Percentiles rank a stretch among this genome's conserved stretches.
Conservation (phyloP, 768 basidiomycete genomes). For the Amyloporia xantha region DNA sequence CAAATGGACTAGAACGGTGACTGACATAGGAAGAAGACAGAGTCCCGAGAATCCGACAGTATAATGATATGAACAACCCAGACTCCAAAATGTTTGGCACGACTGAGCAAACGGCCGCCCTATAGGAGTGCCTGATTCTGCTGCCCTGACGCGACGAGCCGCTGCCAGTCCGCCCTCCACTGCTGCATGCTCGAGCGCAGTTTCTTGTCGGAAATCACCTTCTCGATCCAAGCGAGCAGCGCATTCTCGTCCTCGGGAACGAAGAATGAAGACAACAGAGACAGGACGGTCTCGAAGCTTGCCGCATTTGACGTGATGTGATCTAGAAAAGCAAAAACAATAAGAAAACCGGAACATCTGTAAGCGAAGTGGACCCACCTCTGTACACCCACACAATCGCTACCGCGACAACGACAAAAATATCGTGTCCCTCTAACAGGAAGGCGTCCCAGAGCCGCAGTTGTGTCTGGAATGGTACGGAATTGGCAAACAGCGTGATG, state of each 20-base stretch:
- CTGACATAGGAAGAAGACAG: constrained; percentile 1
- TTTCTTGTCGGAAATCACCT: constrained; percentile 52
- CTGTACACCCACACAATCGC: constrained; percentile 89
- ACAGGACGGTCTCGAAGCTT: constrained; percentile 86
- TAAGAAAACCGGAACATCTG: no score
- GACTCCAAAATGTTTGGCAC: background rate
- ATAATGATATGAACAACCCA: background rate
- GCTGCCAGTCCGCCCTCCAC: constrained; percentile 82
- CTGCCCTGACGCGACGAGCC: constrained; percentile 57
- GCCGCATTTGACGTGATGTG: constrained; percentile 76
- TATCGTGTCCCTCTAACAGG: constrained; percentile 82
- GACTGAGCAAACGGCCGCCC: background rate
- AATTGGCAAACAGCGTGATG: constrained; percentile 94
- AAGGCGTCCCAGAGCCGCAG: constrained; percentile 93
- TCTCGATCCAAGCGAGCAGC: constrained; percentile 75
- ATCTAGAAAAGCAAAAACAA: constrained; percentile 40
- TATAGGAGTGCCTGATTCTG: constrained; percentile 57
- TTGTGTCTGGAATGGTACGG: constrained; percentile 93
- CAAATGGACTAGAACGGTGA: background rate
- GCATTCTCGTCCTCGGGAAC: constrained; percentile 86
- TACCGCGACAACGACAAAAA: constrained; percentile 78
- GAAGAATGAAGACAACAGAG: constrained; percentile 89
- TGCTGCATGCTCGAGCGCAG: constrained; percentile 58
- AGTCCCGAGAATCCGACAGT: background rate
- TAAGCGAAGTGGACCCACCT: constrained; percentile 47